Evolutionary conservation across 345 rosid species (phyloP), one percentile per base, ranked within the genome.

Genomic region (Euphorbia lathyris): DNA sequence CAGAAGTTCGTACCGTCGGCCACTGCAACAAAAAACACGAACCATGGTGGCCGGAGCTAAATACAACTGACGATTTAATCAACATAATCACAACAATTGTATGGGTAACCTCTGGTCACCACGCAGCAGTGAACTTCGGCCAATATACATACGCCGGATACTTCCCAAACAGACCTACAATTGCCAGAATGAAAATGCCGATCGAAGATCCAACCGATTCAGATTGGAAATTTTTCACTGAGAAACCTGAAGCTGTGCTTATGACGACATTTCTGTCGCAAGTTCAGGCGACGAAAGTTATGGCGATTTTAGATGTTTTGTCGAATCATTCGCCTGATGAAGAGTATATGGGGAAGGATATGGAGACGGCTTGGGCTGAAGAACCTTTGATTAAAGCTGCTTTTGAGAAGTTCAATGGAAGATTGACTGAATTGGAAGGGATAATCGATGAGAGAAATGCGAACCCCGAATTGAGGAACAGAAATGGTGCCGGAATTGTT

Each of bases 81-180:
- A 64, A 79, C 10, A 82, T 82, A 20, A 23, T 80, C 32, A 82
- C 89, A 25, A 83, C 84, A 20, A 82, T 87, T 0, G 60, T 71
- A 0, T 87, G 89, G 89, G 77, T 81, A 9, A 9, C 86, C 29
- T 83, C 89, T 0, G 85, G 84, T 6, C 89, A 83, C 72, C 88
- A 87, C 9, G 81, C 88, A 0, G 76, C 88, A 0, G 88, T 87
- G 14, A 84, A 87, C 83, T 87, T 85, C 17, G 89, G 87, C 1
- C 92, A 87, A 36, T 87, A 87, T 63, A 2, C 75, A 9, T 85
- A 75, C 20, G 89, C 65, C 0, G 92, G 86, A 0, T 87, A 83
- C 74, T 74, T 87, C 72, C 88, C 89, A 0, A 87, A 77, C 63
- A 67, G 82, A 56, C 89, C 92, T 1, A 76, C 89, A 56, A 74